Conservation (phyloP, 495 filamentous ascomycete species). For the Penicillium manginii region DNA sequence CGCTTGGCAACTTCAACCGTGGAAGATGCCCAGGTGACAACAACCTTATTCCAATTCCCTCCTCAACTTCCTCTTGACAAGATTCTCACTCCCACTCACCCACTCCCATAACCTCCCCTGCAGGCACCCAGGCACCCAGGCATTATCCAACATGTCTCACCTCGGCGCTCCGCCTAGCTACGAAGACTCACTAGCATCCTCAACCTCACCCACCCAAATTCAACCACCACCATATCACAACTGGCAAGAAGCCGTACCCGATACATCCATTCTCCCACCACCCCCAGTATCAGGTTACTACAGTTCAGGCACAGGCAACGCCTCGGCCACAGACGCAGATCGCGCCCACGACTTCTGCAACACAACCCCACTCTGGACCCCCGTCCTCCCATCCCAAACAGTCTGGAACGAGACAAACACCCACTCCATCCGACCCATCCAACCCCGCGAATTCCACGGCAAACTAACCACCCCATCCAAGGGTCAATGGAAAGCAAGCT, state of each 20-base stretch:
- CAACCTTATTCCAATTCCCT: too few relatives aligned
- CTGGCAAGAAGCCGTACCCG: conserved; percentile 78
- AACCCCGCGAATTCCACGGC: conserved; percentile 53
- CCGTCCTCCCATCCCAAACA: conserved; percentile 48
- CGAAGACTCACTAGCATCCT: conserved; percentile 12
- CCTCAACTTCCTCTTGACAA: not conserved
- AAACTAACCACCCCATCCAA: conserved; percentile 31
- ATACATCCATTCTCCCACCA: conserved; percentile 80
- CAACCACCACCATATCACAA: conserved; percentile 70
- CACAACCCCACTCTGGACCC: conserved; percentile 62
- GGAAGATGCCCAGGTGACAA: too few relatives aligned
- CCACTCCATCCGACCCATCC: conserved; percentile 50
- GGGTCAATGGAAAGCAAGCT: conserved; percentile 52
- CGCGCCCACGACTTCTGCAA: conserved; percentile 74
- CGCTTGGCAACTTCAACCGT: conserved; percentile 24
- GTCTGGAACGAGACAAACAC: conserved; percentile 45
- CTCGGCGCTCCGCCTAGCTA: conserved; percentile 42
- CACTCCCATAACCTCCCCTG: too few relatives aligned
- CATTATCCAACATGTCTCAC: not conserved
- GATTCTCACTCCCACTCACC: too few relatives aligned
- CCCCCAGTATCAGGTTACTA: conserved; percentile 74
- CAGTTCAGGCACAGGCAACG: conserved; percentile 73
- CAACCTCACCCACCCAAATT: not conserved
- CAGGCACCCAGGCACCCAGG: too few relatives aligned
- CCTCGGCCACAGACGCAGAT: conserved; percentile 67